Base-by-base conservation (phyloP, 805 yeast genomes). In the Ogataea pini region DNA sequence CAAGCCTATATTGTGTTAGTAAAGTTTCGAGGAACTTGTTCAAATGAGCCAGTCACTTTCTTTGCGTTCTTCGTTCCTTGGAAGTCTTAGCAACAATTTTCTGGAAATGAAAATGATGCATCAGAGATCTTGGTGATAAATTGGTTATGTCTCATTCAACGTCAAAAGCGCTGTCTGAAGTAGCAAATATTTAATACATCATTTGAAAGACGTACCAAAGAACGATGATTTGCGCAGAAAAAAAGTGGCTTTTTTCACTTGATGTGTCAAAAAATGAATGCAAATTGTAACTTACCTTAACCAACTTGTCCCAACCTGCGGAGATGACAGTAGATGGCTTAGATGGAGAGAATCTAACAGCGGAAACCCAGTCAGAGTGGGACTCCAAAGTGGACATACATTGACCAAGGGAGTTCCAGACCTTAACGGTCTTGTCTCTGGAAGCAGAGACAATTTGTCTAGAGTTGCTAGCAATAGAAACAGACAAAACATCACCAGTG, bases 81-180 rank as follows among this genome's bases (percentile, higher is more conserved):
- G 31, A 12, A 28, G 31, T 28, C 34, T 4, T 5, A 8, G 16
- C 34, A 31, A n/a, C 9, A 16, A 31, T 31, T 31, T 12, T 39
- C 25, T 24, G 7, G 41, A 40, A n/a, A 7, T 18, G 28, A 31
- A 41, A 31, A 19, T 14, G 44, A 22, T 40, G 62, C 68, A 83
- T 91, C 97, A 91, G 97, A 87, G 96, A 90, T 90, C 97, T 89
- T 90, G 97, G 97, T 90, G 97, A 86, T 83, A 77, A 77, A 39
- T 28, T 70, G 70, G 56, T 72, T 77, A 83, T 85, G 96, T 92
- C 97, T 94, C 99, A 92, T 89, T 82, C 94, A 86, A 61, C 71
- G 68, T 75, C 74, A 51, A 59, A 69, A 64, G 61, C 59, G 68
- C 63, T 85, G 89, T 92, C 99, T 80, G 97, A 92, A 92, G 99